Base-by-base conservation (phyloP, 2,329 filamentous ascomycete species). In the Fusarium sp. region DNA sequence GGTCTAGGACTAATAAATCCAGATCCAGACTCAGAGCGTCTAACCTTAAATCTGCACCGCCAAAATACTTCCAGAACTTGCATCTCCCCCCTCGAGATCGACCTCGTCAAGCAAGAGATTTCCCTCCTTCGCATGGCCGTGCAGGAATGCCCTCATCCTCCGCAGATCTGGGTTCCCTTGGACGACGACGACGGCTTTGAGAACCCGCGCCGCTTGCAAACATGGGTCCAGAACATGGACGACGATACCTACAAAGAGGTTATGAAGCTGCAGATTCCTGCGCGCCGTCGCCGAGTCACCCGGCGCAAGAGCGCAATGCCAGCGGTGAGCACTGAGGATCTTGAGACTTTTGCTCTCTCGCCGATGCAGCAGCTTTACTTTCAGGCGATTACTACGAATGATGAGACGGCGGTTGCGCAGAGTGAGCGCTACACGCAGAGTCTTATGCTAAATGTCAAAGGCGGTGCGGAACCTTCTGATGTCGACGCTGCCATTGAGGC, bases 351-450 rank as follows among this genome's bases (percentile, higher is more conserved):
- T 63, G 80, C 81, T 11, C 77, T 86, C 11, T 83, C 84, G 1
- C 81, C 84, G 4, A 86, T 86, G 81, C 85, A 87, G 73, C 81
- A 83, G 54, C 76, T 87, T 6, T 85, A 84, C 68, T 85, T 86
- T 50, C 77, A 83, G 62, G 83, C 83, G 3, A 81, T 83, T 72
- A 80, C 80, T 5, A 36, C 34, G 17, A n/a, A 36, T 5, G 10
- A 36, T 36, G 6, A 77, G 76, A 2, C 74, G 78, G 46, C 15
- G 70, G 78, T 24, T 70, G 72, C 4, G 14, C 7, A 19, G 39
- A 28, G 36, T 46, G 36, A 57, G 69, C 79, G 83, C 4, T 86
- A 84, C 65, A 86, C 85, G 59, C 83, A 83, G 65, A 85, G 84
- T 60, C 74, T 85, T 8, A 72, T 86, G 4, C 74, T 87, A 6